A percentile compares a stretch with the other conserved stretches of the same genome.
Conservation (phyloP, 306 rosid genomes). For the Fagus sylvatica region DNA sequence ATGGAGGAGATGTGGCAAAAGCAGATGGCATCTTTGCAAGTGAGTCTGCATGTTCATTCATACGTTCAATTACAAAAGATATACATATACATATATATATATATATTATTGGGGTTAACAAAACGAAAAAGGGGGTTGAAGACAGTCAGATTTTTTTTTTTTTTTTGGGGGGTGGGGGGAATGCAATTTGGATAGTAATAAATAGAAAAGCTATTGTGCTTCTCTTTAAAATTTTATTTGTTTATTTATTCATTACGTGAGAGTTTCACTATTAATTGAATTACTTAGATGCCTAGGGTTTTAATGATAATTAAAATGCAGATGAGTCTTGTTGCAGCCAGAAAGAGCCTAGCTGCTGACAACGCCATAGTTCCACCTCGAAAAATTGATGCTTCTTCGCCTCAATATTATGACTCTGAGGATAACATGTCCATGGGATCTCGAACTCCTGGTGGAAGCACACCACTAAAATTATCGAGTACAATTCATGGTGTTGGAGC, state of each 20-base stretch:
- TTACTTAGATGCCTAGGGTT: background rate
- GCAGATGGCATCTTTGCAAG: conserved; percentile 96
- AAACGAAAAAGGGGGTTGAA: background rate
- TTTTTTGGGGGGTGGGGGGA: background rate
- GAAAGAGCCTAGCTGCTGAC: conserved; percentile 71
- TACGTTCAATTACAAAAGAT: conserved; percentile 6
- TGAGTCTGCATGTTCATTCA: conserved; percentile 47
- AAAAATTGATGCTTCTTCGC: conserved; percentile 41
- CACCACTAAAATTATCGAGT: conserved; percentile 59
- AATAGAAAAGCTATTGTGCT: background rate
- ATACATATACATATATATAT: background rate
- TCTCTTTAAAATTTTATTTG: conserved; percentile 5
- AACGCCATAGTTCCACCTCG: conserved; percentile 42
- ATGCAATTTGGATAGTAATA: background rate
- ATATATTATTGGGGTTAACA: background rate
- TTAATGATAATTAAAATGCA: conserved; percentile 48
- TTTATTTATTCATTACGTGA: background rate
- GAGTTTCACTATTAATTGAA: background rate
- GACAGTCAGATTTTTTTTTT: background rate
- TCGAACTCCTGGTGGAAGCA: conserved; percentile 69
- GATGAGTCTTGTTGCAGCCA: conserved; percentile 88
- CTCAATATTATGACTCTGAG: conserved; percentile 66
- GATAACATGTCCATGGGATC: conserved; percentile 70
- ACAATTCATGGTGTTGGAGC: conserved; percentile 42
- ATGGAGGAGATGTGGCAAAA: conserved; percentile 96